These are phyloP conservation scores for Colletotrichum nymphaeae DNA, from an alignment of 2,329 filamentous ascomycete genomes.

Conservation along the genomic window DNA sequence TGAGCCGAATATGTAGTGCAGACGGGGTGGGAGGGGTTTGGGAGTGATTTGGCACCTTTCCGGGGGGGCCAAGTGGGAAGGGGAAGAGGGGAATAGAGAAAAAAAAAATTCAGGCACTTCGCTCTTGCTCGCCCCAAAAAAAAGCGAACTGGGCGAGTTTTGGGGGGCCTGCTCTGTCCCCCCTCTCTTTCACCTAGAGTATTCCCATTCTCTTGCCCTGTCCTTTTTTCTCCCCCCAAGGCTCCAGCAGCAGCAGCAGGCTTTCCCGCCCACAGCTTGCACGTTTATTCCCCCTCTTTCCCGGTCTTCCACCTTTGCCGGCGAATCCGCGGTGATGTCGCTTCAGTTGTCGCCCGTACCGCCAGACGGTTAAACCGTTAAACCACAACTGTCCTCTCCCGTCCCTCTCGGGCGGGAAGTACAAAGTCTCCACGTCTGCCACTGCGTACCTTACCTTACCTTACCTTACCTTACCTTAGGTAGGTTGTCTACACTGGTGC, in stretches of 20 bases:
- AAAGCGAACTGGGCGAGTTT: not conserved
- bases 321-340: not conserved
- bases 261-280: not conserved
- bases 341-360: not conserved
- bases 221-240: not conserved
- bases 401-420: too few relatives aligned
- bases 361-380: too few relatives aligned
- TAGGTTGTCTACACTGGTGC: not conserved
- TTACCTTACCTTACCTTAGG: too few relatives aligned
- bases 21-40: slow-evolving; percentile 29
- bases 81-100: slow-evolving; percentile 44
- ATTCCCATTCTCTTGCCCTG: not conserved
- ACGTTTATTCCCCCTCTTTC: not conserved
- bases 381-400: not conserved
- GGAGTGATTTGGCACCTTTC: slow-evolving; percentile 31
- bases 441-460: too few relatives aligned
- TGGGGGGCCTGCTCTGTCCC: not conserved
- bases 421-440: not conserved
- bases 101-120: slow-evolving; percentile 46
- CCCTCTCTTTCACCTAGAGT: not conserved
- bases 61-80: slow-evolving; percentile 35
- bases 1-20: slow-evolving; percentile 36
- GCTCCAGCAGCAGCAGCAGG: not conserved
- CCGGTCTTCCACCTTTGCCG: not conserved
- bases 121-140: slow-evolving; percentile 41